Evolutionary conservation across 148 eudicot species (phyloP), one percentile per base, ranked within the genome.

Genomic region (Heliosperma pusillum): DNA sequence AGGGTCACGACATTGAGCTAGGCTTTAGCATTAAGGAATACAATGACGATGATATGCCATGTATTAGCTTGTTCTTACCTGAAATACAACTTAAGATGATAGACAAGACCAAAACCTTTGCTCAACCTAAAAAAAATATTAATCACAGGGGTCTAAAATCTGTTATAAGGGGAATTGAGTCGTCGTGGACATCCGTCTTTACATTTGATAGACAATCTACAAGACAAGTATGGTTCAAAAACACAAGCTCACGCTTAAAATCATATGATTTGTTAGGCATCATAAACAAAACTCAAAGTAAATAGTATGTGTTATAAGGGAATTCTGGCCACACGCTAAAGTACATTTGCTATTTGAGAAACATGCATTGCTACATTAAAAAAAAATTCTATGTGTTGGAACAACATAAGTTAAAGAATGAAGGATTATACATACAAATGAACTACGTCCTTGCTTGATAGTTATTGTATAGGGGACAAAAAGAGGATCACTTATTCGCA

Each of bases 401-500:
- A 20, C 40, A 68, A 66, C 7, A n/a, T 2, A 72, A 66, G 22
- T 67, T 45, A 19, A 33, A 71, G 40, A 45, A 67, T 50, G 33
- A 30, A 60, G 55, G 58, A 64, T 29, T 53, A 42, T 69, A 81
- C 98, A 44, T 93, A 93, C 98, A 77, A 93, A 93, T 74, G 94
- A 89, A 72, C 89, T 58, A 22, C 91, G 89, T 66, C 98, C 98
- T 85, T 88, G 97, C 81, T 89, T 93, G 77, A 93, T 86, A 60
- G 91, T 87, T 42, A 88, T 86, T 73, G 90, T 71, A 62, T 90
- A 80, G 66, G 98, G 98, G 20, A 86, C 98, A 85, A 91, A 88
- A 68, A 97, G 94, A 80, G 97, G 97, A 78, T 93, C 98, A 77
- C 91, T 86, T 80, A 89, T 91, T 45, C 98, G 98, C 82, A 93